Evolutionary conservation across 2,329 filamentous ascomycete species (phyloP), one percentile per base, ranked within the genome.

Genomic region (Talaromyces sp.): DNA sequence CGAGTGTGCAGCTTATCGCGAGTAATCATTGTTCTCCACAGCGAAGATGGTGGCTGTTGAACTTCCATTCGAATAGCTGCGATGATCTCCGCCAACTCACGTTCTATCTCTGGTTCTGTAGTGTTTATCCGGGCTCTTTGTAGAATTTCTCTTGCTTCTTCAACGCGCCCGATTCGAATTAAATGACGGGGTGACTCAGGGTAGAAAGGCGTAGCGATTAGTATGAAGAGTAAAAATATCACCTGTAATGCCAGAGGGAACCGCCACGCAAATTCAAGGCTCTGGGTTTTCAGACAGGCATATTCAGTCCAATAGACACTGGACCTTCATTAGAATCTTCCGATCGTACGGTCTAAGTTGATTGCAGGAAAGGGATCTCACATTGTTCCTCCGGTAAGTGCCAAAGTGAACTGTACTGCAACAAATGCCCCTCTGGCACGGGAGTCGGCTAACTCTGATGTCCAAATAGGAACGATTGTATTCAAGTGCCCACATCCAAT

Each of bases 251-350:
- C 43, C 1, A 46, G 32, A 16, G 43, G 43, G 7, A 46, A 46
- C 11, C 43, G 27, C 43, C 43, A 46, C 2, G 43, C 17, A 19
- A 46, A 46, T 4, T 16, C 30, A 27, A 46, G 32, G 8, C 30
- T 27, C 19, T 46, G 43, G 9, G 43, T 46, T 19, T 46, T 46
- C 9, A 27, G 14, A n/a, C 43, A 46, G 2, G 30, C 43, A 17
- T 36, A 46, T 24, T 46, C 43, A 14, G 32, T 46, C 43, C 43
- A 46, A 27, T 46, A 46, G 7, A 45, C 42, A 6, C 42, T 44
- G 6, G 20, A 19, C 13, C 2, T 8, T 10, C 14, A n/a, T 24
- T 14, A 3, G 29, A 10, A 4, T 24, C 5, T 32, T n/a, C n/a
- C n/a, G n/a, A n/a, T n/a, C n/a, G n/a, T n/a, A n/a, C n/a, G n/a